These are phyloP conservation scores for Trametes cinnabarina DNA, from an alignment of 768 basidiomycete species.

Conservation along the genomic window DNA sequence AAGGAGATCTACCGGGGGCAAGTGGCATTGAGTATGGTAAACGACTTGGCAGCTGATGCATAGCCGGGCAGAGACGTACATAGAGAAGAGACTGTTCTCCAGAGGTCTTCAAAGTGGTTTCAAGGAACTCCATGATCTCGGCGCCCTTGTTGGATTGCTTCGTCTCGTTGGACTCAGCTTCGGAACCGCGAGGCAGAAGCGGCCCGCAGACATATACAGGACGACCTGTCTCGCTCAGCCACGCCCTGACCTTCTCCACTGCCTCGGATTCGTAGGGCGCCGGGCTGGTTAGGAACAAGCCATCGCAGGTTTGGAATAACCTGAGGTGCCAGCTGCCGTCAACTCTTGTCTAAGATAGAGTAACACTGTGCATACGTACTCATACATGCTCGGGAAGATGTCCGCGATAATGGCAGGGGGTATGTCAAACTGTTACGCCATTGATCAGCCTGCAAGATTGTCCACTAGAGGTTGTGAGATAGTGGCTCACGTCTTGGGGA, in stretches of 20 bases:
- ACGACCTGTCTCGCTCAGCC: conserved; percentile 19
- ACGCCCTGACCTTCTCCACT: conserved; percentile 8
- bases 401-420: background rate
- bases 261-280: conserved; percentile 22
- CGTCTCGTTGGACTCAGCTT: conserved; percentile 5
- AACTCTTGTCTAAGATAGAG: too few relatives aligned
- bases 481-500: conserved; percentile 20
- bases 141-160: conserved; percentile 8
- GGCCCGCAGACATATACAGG: conserved; percentile 19
- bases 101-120: conserved; percentile 11
- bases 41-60: too few relatives aligned
- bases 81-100: conserved; percentile 21
- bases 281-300: conserved; percentile 15
- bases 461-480: background rate
- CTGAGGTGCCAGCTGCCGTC: background rate
- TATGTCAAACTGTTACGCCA: background rate
- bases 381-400: background rate
- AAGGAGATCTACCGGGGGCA: conserved; percentile 15
- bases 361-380: background rate
- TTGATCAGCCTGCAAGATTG: background rate
- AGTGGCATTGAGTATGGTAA: too few relatives aligned
- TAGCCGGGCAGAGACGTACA: background rate
- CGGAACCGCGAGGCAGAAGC: background rate
- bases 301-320: conserved; percentile 14
- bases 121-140: conserved; percentile 22